Evolutionary conservation across 2,329 filamentous ascomycete genomes (phyloP), one percentile per base, ranked within the genome.

Genomic region (Botryotinia calthae): DNA sequence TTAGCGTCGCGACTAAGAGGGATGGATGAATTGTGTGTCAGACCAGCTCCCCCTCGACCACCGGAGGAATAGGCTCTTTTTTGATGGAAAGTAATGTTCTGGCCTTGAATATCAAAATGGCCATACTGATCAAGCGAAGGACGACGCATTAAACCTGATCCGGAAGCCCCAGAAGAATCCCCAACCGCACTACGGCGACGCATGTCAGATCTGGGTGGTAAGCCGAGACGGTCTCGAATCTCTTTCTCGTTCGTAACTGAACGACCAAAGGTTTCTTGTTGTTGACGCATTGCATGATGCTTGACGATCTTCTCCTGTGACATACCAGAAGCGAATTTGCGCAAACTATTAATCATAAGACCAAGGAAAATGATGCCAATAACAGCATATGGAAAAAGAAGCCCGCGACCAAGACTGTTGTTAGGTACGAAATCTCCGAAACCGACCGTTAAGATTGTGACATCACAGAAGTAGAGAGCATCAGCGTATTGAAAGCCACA

Each of bases 351-450:
- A 31, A 93, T 88, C 77, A 92, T 87, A 44, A 93, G 83, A 84
- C 89, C 90, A 0, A 93, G 84, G 76, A 90, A 91, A 61, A 93
- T 88, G 74, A 90, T 91, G 10, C 91, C 91, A 34, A 89, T 85
- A 0, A 92, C 87, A 1, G 90, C 87, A 78, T 90, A 93, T 0
- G 90, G 90, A 73, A 92, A 89, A 18, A 92, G 82, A 14, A 93
- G 82, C 2, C 89, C 90, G 61, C 88, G 84, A 1, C 84, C 86
- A 5, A 86, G 78, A 72, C 87, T 79, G 10, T 85, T 87, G 0
- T 81, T 82, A 0, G 88, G 83, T n/a, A 84, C 84, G n/a, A 90
- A 83, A 77, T 92, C 90, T 34, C 88, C 88, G 76, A 89, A 90
- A 0, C 88, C 88, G 37, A 90, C 82, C 0, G 88, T 90, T 10